Evolutionary conservation across 768 basidiomycete species (phyloP).

Genomic region (Trametes sanguinea): DNA sequence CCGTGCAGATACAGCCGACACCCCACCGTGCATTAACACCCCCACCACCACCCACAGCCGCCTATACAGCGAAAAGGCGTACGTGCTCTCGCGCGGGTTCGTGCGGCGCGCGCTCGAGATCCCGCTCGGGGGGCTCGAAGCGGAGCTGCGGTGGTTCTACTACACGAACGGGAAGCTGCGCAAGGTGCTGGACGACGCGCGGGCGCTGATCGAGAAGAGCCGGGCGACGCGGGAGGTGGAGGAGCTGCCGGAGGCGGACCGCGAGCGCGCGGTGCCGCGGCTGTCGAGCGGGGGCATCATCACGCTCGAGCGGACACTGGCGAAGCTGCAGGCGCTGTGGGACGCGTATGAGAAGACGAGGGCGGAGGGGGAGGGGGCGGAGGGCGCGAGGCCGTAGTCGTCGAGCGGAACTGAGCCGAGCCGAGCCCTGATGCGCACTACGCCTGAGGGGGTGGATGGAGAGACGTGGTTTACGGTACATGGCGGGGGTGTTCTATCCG

Average conservation of each 20-base stretch:
- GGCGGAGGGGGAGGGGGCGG: not conserved
- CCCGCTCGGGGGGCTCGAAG: slow-evolving; percentile 68
- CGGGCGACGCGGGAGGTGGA: slow-evolving; percentile 40
- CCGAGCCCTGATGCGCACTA: not conserved
- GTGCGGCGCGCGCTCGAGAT: slow-evolving; percentile 86
- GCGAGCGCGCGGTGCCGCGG: slow-evolving; percentile 66
- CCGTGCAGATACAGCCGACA: slow-evolving; percentile 4
- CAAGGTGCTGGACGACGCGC: slow-evolving; percentile 68
- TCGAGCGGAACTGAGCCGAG: too few species aligned
- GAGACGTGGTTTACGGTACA: too few species aligned
- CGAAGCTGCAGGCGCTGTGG: slow-evolving; percentile 56
- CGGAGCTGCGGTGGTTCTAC: slow-evolving; percentile 77
- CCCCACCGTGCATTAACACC: not conserved
- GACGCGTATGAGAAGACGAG: slow-evolving; percentile 18
- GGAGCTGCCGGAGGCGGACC: slow-evolving; percentile 32
- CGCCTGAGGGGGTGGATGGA: not conserved
- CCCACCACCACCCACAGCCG: slow-evolving; percentile 53
- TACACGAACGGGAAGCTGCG: slow-evolving; percentile 60
- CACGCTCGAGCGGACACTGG: slow-evolving; percentile 72
- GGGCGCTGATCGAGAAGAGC: slow-evolving; percentile 69
- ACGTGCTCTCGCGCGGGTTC: slow-evolving; percentile 86
- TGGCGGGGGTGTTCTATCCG: not conserved
- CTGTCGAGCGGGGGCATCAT: slow-evolving; percentile 80
- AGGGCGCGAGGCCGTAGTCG: not conserved
- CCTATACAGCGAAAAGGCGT: slow-evolving; percentile 91